phyloP scores from a whole-genome alignment of 495 filamentous ascomycete genomes.

The Penicillium pulvis region DNA sequence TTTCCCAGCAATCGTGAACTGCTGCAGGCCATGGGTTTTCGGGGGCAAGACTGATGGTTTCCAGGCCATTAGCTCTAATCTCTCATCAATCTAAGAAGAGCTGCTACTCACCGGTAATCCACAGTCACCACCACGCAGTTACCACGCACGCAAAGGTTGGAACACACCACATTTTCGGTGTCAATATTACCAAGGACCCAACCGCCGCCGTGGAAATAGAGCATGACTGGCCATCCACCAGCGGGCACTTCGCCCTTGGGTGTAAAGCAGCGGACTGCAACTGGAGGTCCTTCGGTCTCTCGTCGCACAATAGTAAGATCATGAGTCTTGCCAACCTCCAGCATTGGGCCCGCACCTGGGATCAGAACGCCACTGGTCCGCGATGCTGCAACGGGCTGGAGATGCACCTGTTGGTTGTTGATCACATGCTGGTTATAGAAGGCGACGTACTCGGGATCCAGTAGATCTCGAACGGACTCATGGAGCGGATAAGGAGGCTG shows the following conservation, averaged over 20 bases:
- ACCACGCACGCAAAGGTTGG: conserved; percentile 52
- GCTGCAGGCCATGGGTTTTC: conserved; percentile 59
- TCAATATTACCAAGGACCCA: conserved; percentile 63
- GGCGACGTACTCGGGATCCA: conserved; percentile 54
- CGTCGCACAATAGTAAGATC: conserved; percentile 49
- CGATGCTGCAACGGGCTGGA: conserved; percentile 55
- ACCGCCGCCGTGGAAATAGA: conserved; percentile 62
- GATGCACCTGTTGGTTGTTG: conserved; percentile 51
- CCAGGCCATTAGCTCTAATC: background rate
- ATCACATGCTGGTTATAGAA: conserved; percentile 59
- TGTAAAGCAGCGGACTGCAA: conserved; percentile 51
- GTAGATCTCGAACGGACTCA: conserved; percentile 43
- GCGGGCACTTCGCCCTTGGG: conserved; percentile 44
- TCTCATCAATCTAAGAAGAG: conserved; percentile 20
- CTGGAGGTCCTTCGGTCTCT: conserved; percentile 50
- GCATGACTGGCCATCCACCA: conserved; percentile 55
- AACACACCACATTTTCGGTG: conserved; percentile 60
- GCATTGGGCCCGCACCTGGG: conserved; percentile 53
- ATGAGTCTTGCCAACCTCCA: conserved; percentile 51
- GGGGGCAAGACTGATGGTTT: conserved; percentile 44
- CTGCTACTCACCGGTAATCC: conserved; percentile 52
- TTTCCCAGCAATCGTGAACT: conserved; percentile 59
- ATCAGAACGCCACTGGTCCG: conserved; percentile 54
- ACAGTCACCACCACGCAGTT: conserved; percentile 56
- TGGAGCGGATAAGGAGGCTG: conserved; percentile 60